Conservation (phyloP, 371 early-diverging fungal species). For the Lichtheimia hyalospora region DNA sequence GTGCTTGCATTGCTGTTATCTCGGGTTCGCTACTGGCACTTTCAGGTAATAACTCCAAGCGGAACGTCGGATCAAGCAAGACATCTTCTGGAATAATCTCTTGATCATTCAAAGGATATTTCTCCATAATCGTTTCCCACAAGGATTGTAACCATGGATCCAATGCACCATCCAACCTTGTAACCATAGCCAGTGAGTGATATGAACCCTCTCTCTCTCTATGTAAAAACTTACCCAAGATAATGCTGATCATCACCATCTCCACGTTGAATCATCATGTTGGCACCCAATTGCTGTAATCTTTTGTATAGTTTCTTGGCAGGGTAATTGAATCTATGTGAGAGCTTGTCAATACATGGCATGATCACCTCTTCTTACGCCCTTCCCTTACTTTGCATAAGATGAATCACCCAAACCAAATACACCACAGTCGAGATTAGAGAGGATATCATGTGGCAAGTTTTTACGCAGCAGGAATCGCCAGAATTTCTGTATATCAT, state of each 20-base stretch:
- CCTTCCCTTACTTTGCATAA: conserved; percentile 67
- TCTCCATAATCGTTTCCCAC: conserved; percentile 64
- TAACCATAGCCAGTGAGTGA: no score
- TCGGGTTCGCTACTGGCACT: neutral
- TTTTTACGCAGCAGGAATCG: conserved; percentile 81
- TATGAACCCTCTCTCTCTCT: no score
- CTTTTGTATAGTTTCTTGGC: conserved; percentile 92
- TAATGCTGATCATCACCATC: conserved; percentile 98
- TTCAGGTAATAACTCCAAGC: conserved; percentile 25
- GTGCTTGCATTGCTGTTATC: no score
- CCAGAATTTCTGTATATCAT: conserved; percentile 71
- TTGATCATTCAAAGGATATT: conserved; percentile 61
- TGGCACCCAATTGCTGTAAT: conserved; percentile 88
- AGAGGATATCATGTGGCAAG: conserved; percentile 66
- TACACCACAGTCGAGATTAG: conserved; percentile 75
- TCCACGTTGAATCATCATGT: conserved; percentile 69
- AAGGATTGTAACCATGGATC: conserved; percentile 81
- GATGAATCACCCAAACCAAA: conserved; percentile 96
- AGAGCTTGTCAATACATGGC: neutral
- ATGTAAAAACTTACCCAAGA: conserved; percentile 65
- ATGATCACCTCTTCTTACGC: neutral
- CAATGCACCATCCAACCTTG: conserved; percentile 79
- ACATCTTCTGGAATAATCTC: conserved; percentile 58
- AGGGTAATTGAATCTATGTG: conserved; percentile 88
- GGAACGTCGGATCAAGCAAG: conserved; percentile 35